These are phyloP conservation scores for Sphagnum fallax DNA, from an alignment of 228 moss, liverwort and hornwort species.

Conservation along the genomic window DNA sequence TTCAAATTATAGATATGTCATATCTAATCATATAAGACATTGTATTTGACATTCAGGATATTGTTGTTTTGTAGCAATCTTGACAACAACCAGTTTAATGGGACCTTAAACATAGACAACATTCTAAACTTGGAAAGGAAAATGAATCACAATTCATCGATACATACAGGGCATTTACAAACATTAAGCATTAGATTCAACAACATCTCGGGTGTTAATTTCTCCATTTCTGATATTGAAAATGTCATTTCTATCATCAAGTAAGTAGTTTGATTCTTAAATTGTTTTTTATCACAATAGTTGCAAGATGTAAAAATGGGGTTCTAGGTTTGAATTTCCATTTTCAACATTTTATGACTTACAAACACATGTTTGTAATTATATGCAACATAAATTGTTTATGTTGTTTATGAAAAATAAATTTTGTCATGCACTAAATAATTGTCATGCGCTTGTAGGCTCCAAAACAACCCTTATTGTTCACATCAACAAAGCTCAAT, in stretches of 20 bases:
- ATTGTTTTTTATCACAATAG: not conserved
- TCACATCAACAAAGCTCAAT: not conserved
- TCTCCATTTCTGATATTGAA: conserved; percentile 11
- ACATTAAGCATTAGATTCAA: conserved; percentile 33
- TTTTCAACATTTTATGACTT: too few species aligned
- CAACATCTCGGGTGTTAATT: conserved; percentile 20
- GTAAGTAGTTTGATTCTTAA: not conserved
- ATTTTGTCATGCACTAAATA: not conserved
- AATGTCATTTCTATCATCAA: conserved; percentile 3
- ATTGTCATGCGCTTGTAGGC: not conserved
- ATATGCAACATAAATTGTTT: too few species aligned
- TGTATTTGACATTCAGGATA: too few species aligned
- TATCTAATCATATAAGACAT: too few species aligned
- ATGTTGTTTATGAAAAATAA: too few species aligned
- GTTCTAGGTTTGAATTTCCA: too few species aligned
- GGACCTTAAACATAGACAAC: conserved; percentile 24
- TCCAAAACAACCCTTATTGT: not conserved
- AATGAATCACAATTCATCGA: too few species aligned
- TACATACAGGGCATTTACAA: conserved; percentile 1
- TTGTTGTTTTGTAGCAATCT: conserved; percentile 19
- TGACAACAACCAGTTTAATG: conserved; percentile 36
- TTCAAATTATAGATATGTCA: too few species aligned
- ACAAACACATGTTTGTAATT: too few species aligned
- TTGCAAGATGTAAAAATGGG: not conserved
- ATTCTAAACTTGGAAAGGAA: conserved; percentile 10